These are phyloP conservation scores for Dictyostelium brefeldianum DNA, from an alignment of 78 protist species.

Conservation along the genomic window DNA sequence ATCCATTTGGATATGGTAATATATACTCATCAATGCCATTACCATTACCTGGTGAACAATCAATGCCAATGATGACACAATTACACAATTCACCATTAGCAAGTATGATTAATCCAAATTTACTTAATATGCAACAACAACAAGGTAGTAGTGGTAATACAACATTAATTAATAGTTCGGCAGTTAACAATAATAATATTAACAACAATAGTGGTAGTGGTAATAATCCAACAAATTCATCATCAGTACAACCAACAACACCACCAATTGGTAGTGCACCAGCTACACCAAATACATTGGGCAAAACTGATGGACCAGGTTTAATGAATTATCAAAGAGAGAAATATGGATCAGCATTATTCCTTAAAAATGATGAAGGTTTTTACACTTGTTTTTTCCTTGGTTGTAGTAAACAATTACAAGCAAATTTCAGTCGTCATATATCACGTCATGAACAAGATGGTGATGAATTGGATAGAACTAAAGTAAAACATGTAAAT, in stretches of 20 bases:
- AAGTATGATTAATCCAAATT: neutral
- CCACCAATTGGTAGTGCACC: conserved; percentile 1
- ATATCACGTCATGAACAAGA: conserved; percentile 56
- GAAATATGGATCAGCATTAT: conserved; percentile 65
- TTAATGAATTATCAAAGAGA: conserved; percentile 70
- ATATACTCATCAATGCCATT: conserved; percentile 1
- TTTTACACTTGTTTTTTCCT: conserved; percentile 66
- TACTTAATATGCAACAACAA: neutral
- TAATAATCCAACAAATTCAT: neutral
- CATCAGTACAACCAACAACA: neutral
- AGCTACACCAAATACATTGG: conserved; percentile 3
- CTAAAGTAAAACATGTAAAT: conserved; percentile 4
- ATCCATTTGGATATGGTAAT: conserved; percentile 19
- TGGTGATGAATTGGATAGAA: conserved; percentile 29
- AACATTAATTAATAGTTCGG: neutral
- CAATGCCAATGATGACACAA: neutral
- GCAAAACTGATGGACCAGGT: conserved; percentile 34
- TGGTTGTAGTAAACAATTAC: conserved; percentile 28
- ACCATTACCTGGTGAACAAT: neutral
- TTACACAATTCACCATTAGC: neutral
- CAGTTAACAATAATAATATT: neutral
- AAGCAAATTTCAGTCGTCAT: conserved; percentile 64
- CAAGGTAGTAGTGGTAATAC: neutral
- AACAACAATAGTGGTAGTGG: no score
- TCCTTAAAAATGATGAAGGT: conserved; percentile 58